phyloP scores from a whole-genome alignment of 2,329 filamentous ascomycete genomes.

The Ambrosiella xylebori region DNA sequence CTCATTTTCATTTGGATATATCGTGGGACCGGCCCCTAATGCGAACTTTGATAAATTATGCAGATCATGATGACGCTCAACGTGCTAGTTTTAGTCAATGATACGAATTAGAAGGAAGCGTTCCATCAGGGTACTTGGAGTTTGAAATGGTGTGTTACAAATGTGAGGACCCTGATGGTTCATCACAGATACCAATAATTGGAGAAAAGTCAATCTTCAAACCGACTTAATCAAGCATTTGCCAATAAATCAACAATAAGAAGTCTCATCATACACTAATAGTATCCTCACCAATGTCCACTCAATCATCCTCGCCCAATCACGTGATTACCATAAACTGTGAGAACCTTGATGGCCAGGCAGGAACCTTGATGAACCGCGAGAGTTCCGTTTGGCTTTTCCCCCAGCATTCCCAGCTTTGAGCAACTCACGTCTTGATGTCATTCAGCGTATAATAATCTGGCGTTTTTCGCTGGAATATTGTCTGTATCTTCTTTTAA shows the following conservation, averaged over 20 bases:
- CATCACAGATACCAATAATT: background rate
- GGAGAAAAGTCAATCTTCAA: background rate
- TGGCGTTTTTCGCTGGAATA: background rate
- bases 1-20: background rate
- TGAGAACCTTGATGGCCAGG: slow-evolving; percentile 5
- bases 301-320: too few species aligned
- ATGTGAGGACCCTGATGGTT: background rate
- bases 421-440: background rate
- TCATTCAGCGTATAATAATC: background rate
- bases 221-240: background rate
- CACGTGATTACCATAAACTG: background rate
- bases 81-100: background rate
- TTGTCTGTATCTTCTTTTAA: background rate
- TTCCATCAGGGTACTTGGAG: slow-evolving; percentile 2
- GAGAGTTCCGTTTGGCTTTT: background rate
- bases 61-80: background rate
- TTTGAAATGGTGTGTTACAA: background rate
- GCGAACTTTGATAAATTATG: background rate
- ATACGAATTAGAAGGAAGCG: background rate
- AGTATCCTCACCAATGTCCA: too few species aligned
- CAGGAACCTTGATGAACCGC: slow-evolving; percentile 2
- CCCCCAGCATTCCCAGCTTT: background rate
- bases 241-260: too few species aligned
- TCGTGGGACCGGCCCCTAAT: background rate
- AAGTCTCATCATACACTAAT: too few species aligned